Percentiles rank a stretch among this genome's conserved stretches.
Conservation (phyloP, 805 yeast species). For the Yarrowia yakushimensis region DNA sequence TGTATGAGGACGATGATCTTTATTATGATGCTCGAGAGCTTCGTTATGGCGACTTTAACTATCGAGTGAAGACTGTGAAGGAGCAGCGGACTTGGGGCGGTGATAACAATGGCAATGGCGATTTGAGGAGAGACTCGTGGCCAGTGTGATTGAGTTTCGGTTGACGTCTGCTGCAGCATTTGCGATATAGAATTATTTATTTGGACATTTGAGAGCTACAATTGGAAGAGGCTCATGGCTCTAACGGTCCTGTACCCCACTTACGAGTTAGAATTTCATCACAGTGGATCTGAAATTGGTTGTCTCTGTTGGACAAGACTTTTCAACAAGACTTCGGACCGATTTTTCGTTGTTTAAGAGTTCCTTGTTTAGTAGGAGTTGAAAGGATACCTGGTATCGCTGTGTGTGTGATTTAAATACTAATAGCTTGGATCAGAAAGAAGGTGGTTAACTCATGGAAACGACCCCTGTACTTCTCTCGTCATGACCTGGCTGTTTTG, state of each 20-base stretch:
- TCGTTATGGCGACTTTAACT: conserved; percentile 43
- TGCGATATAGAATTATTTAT: neutral
- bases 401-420: no score
- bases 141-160: no score
- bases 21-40: conserved; percentile 37
- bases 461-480: no score
- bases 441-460: no score
- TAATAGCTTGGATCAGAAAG: no score
- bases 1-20: conserved; percentile 37
- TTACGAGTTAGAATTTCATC: neutral
- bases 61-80: conserved; percentile 42
- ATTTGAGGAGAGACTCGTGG: neutral
- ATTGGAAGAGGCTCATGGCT: no score
- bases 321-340: neutral
- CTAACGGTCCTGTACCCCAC: no score
- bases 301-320: neutral
- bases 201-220: neutral
- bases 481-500: no score
- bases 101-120: neutral
- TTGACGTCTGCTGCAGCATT: no score
- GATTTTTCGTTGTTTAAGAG: neutral
- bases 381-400: no score
- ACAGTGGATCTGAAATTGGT: neutral
- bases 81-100: conserved; percentile 1
- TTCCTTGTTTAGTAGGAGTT: no score